phyloP scores from a whole-genome alignment of 2,329 filamentous ascomycete genomes.

The Ceratocystis harringtonii region DNA sequence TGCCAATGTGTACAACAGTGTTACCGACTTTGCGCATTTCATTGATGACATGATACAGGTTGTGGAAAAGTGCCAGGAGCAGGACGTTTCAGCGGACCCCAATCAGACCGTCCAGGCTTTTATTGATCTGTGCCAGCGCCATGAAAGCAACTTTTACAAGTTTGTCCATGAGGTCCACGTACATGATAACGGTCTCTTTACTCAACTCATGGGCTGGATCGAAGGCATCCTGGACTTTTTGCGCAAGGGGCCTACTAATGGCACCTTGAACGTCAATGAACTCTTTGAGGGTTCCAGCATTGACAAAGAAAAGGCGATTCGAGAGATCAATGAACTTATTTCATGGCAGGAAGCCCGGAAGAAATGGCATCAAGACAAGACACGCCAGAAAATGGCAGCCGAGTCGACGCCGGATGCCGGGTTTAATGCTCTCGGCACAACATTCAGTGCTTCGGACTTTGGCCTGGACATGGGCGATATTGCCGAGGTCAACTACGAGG shows the following conservation, averaged over 20 bases:
- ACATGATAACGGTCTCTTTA: slow-evolving; percentile 92
- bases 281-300: slow-evolving; percentile 65
- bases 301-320: slow-evolving; percentile 55
- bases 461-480: slow-evolving; percentile 77
- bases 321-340: slow-evolving; percentile 74
- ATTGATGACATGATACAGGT: slow-evolving; percentile 82
- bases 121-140: slow-evolving; percentile 86
- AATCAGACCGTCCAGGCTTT: slow-evolving; percentile 98
- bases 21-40: slow-evolving; percentile 90
- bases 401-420: slow-evolving; percentile 36
- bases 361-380: slow-evolving; percentile 98
- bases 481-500: slow-evolving; percentile 62
- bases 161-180: slow-evolving; percentile 96
- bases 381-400: slow-evolving; percentile 94
- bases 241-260: slow-evolving; percentile 68
- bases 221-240: slow-evolving; percentile 91
- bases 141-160: slow-evolving; percentile 96
- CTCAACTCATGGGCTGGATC: slow-evolving; percentile 92
- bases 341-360: slow-evolving; percentile 90
- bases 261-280: slow-evolving; percentile 86
- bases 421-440: slow-evolving; percentile 35
- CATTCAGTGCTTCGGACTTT: slow-evolving; percentile 72
- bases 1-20: slow-evolving; percentile 92
- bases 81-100: slow-evolving; percentile 82
- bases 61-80: slow-evolving; percentile 48